Base-by-base conservation (phyloP, 805 yeast genomes). In the Metschnikowia baotianmanensis region DNA sequence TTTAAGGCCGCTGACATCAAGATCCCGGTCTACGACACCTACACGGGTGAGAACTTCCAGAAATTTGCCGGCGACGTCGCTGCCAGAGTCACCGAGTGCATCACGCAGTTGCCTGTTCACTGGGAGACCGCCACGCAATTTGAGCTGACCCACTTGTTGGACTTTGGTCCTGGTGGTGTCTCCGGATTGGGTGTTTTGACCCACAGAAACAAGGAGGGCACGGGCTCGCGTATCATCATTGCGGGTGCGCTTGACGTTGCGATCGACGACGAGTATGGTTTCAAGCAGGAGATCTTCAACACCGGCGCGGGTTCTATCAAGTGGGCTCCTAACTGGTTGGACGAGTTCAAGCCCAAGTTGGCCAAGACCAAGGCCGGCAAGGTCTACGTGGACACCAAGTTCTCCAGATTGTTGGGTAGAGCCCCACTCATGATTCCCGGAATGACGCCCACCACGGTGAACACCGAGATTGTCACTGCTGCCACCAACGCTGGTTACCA, bases 141-240 rank as follows among this genome's bases (percentile, higher is more conserved):
- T 63, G 63, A 77, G 34, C 77, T 93, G 20, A 86, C 97, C 34
- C 99, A 93, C 63, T 78, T 93, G 56, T 65, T 93, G 48, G 99
- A 93, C 69, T 93, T 93, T 56, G 99, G 99, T 62, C 99, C 99
- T 47, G 99, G 99, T 68, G 98, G 98, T 55, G 82, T 87, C 27
- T 86, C 97, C 32, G 99, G 99, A 57, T 75, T 93, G 52, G 99
- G 99, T 69, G 86, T 86, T 47, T 76, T 93, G 55, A 93, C 99
- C 43, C 96, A 89, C 69, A 84, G 96, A 70, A 93, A 91, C 75
- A 93, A 91, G 68, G 99, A 93, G 57, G 99, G 99, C 66, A 88
- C 97, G 38, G 99, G 99, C 67, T 85, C 86, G 36, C 85, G 99
- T 67, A 74, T 91, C 50, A 87, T 93, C 55, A 78, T 95, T 53